Base-by-base conservation (phyloP, 192 early-diverging fungal genomes). In the Coemansia sp. region DNA sequence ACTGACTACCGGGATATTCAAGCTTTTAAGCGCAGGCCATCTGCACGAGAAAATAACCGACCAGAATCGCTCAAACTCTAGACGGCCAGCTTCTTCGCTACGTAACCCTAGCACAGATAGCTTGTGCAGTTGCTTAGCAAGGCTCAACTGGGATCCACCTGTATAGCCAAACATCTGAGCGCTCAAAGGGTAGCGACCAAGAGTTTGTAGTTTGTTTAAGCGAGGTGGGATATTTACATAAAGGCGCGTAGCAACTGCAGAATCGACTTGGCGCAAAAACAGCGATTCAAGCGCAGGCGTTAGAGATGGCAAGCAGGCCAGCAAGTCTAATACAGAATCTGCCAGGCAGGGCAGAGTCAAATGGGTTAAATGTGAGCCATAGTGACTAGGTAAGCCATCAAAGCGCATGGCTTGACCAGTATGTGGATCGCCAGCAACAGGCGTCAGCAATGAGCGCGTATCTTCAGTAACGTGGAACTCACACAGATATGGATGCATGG, bases 401-500 rank as follows among this genome's bases (percentile, higher is more conserved):
- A 66, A 58, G 48, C 38, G 55, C 18, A 39, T 18, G 11, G 41
- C 21, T 14, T 46, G 48, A 32, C 40, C 48, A 18, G 31, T 45
- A 53, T 60, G 59, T 28, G 43, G 43, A n/a, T 51, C 45, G 36
- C 68, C 61, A 18, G 64, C 51, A 6, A 61, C 60, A 14, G 71
- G 61, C 14, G 71, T 57, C 16, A 75, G 65, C 39, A 68, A 40
- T 6, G 65, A 64, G 12, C 71, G 71, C 15, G 41, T 28, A 21
- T 75, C 71, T 21, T 75, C 71, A 12, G 57, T 75, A 37, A 68
- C 47, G 43, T 75, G 71, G 21, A 75, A 65, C 0, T 53, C 57
- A 17, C 45, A 43, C 32, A 75, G 53, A 17, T 46, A 2, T 23
- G 60, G 60, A 31, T 75, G 57, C 16, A 41, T 23, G 9, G 58